Conservation (phyloP, 2,329 filamentous ascomycete genomes). For the Sclerotinia trifoliorum region DNA sequence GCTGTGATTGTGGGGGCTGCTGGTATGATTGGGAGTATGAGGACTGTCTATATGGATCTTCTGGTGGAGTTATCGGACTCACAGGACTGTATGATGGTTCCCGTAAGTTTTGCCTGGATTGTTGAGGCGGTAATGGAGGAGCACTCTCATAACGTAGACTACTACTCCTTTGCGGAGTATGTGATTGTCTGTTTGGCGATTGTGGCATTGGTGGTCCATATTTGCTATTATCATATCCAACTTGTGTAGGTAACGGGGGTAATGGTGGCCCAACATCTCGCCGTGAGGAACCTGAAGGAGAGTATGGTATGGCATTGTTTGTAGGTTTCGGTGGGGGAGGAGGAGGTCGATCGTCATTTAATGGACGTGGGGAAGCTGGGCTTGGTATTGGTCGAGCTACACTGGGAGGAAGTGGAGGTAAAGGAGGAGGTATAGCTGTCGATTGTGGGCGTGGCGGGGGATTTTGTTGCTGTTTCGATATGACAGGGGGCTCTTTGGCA, state of each 20-base stretch:
- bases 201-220: conserved; percentile 32
- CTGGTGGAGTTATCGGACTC: conserved; percentile 34
- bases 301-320: conserved; percentile 27
- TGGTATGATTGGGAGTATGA: conserved; percentile 32
- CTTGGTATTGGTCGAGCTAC: conserved; percentile 49
- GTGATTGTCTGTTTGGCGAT: conserved; percentile 25
- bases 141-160: conserved; percentile 38
- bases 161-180: conserved; percentile 39
- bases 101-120: conserved; percentile 30
- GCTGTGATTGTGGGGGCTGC: conserved; percentile 26
- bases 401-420: conserved; percentile 71
- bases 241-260: conserved; percentile 38
- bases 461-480: conserved; percentile 63
- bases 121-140: conserved; percentile 38
- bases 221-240: conserved; percentile 27
- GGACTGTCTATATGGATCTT: conserved; percentile 29
- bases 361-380: conserved; percentile 39
- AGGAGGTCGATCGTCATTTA: conserved; percentile 33
- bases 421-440: conserved; percentile 56
- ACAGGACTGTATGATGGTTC: conserved; percentile 35
- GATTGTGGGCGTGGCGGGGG: conserved; percentile 41
- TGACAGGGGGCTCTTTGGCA: conserved; percentile 89
- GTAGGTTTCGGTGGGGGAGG: conserved; percentile 41
- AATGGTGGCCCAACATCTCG: conserved; percentile 38
- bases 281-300: conserved; percentile 26